Percentiles rank a stretch among this genome's conserved stretches.
Evolutionary conservation across 257 asterid genomes (phyloP).

Genomic region (Coffea eugenioides): DNA sequence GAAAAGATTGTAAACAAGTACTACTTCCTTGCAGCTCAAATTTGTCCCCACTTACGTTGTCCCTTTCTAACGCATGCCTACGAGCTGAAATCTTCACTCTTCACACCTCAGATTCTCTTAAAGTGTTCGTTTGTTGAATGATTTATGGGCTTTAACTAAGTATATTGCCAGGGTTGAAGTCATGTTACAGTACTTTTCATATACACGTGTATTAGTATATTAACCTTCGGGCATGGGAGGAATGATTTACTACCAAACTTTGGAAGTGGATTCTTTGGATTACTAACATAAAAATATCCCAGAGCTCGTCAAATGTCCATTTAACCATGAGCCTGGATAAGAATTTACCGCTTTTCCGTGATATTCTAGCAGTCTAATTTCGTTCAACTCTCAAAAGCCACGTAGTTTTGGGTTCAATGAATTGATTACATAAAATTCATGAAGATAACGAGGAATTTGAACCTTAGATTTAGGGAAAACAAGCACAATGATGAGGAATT

Average conservation of each 20-base stretch:
- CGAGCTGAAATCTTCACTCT: not conserved
- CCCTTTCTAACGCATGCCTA: constrained; percentile 12
- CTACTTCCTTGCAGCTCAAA: constrained; percentile 2
- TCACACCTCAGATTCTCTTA: not conserved
- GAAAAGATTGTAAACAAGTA: not conserved
- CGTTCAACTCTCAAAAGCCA: not conserved
- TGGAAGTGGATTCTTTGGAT: not conserved
- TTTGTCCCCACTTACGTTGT: constrained; percentile 29
- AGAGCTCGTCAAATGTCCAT: not conserved
- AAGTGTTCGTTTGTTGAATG: not conserved
- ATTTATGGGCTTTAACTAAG: not conserved
- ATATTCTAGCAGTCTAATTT: not conserved
- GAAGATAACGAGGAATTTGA: too few relatives aligned
- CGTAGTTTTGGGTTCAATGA: too few relatives aligned
- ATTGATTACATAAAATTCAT: too few relatives aligned
- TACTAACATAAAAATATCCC: not conserved
- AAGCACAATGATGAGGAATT: too few relatives aligned
- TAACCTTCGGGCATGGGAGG: not conserved
- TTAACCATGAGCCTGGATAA: not conserved
- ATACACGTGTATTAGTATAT: too few relatives aligned
- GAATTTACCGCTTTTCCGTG: not conserved
- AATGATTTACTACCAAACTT: not conserved
- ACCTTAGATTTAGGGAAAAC: too few relatives aligned
- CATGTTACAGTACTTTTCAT: not conserved
- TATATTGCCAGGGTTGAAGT: not conserved